Evolutionary conservation across 2,329 filamentous ascomycete species (phyloP).

Genomic region (Fusarium nygamai): DNA sequence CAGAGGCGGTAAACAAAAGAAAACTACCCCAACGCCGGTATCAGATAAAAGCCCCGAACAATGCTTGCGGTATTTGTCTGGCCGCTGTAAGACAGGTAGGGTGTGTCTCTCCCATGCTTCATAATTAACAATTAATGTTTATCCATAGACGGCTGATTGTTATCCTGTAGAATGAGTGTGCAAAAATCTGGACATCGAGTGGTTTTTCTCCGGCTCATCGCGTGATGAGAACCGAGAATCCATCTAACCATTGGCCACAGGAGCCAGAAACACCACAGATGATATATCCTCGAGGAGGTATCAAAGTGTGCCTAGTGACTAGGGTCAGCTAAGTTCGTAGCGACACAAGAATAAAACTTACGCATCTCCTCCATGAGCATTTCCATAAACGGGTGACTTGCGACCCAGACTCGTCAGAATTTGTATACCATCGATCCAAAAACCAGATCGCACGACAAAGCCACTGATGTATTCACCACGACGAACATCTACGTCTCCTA

Average conservation of each 20-base stretch:
- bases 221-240: conserved; percentile 79
- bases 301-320: conserved; percentile 76
- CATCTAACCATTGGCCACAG: conserved; percentile 83
- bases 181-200: conserved; percentile 3
- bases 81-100: conserved; percentile 15
- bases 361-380: conserved; percentile 81
- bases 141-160: conserved; percentile 7
- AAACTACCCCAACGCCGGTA: conserved; percentile 34
- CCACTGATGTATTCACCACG: conserved; percentile 88
- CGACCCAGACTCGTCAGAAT: conserved; percentile 90
- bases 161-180: conserved; percentile 27
- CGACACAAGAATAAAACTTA: conserved; percentile 62
- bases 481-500: conserved; percentile 73
- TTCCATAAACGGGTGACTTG: conserved; percentile 86
- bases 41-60: conserved; percentile 13
- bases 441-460: conserved; percentile 82
- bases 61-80: conserved; percentile 25
- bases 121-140: conserved; percentile 29
- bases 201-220: conserved; percentile 39
- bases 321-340: conserved; percentile 27
- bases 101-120: conserved; percentile 1
- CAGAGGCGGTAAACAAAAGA: conserved; percentile 18
- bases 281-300: conserved; percentile 88
- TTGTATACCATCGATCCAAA: conserved; percentile 89
- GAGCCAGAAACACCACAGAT: conserved; percentile 90